A percentile compares a stretch with the other conserved stretches of the same genome.
phyloP scores from a whole-genome alignment of 2,329 filamentous ascomycete species.

The Coleophoma eucalyptorum region DNA sequence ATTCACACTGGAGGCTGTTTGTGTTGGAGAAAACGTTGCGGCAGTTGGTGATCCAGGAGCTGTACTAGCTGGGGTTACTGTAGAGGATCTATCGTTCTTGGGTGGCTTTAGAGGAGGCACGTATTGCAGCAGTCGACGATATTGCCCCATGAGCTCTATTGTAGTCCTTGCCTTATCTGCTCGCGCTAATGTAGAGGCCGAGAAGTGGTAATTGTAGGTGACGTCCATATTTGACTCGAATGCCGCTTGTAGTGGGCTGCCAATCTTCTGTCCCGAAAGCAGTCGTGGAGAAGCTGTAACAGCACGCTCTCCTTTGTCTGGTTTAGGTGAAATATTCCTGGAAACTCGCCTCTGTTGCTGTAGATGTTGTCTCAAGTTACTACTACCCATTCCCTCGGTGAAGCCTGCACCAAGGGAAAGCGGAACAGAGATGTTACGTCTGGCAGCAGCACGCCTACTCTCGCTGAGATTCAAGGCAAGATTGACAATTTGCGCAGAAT shows the following conservation, averaged over 20 bases:
- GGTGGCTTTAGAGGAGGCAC: slow-evolving; percentile 67
- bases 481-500: slow-evolving; percentile 86
- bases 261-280: slow-evolving; percentile 34
- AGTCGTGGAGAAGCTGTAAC: slow-evolving; percentile 32
- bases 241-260: slow-evolving; percentile 42
- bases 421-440: slow-evolving; percentile 46
- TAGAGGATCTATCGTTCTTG: slow-evolving; percentile 30
- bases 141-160: slow-evolving; percentile 82
- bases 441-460: slow-evolving; percentile 62
- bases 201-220: slow-evolving; percentile 62
- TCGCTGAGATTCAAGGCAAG: slow-evolving; percentile 89
- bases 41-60: slow-evolving; percentile 33
- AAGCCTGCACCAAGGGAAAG: slow-evolving; percentile 38
- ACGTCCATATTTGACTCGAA: slow-evolving; percentile 41
- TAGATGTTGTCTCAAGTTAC: slow-evolving; percentile 64
- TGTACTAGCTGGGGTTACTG: slow-evolving; percentile 34
- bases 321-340: slow-evolving; percentile 56
- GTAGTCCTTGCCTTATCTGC: slow-evolving; percentile 82
- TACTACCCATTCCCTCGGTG: slow-evolving; percentile 45
- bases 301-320: slow-evolving; percentile 33
- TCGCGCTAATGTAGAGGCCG: slow-evolving; percentile 74
- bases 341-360: slow-evolving; percentile 66
- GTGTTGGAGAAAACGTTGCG: slow-evolving; percentile 31
- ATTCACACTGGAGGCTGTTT: slow-evolving; percentile 29
- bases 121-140: slow-evolving; percentile 73